Evolutionary conservation across 1,139 yeast species (phyloP), one percentile per base, ranked within the genome.

Genomic region (Geotrichum reessii): DNA sequence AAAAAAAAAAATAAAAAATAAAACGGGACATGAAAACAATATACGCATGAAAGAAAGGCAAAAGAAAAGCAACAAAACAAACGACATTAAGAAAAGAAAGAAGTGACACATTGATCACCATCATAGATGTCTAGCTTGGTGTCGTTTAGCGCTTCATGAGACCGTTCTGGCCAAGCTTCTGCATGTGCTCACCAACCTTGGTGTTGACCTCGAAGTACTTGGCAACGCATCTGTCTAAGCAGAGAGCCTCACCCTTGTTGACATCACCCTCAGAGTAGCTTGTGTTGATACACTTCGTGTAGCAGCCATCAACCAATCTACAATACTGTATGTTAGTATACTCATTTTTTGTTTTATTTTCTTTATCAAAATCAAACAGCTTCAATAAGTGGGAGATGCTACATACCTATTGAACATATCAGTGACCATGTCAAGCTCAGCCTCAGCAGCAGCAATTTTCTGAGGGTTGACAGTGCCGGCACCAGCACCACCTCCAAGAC

Each of bases 211-310:
- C 97, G 68, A 95, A 95, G 76, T 93, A 93, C 76, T 93, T 93
- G 69, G 96, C 84, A 63, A 93, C 99, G 78, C 99, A 93, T 80
- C 99, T 86, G 77, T 93, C 99, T 66, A 95, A 81, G 75, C 99
- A 93, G 60, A 89, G 80, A 52, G 93, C 84, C 76, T 93, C 99
- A 69, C 81, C 85, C 78, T 89, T 90, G 76, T 81, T 81, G 65
- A 93, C 79, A 40, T 87, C 95, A 58, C 93, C 87, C 61, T 89
- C 95, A 61, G 74, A 71, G 78, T 92, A 92, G 72, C 78, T 78
- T 69, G 76, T 77, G 65, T 72, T 72, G 72, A 93, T 87, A 77
- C 99, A 93, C 78, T 93, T 93, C 69, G 78, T 75, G 74, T 93
- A 95, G 75, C 99, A 93, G 68, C 91, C 87, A 67, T 86, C 91